Base-by-base conservation (phyloP, 441 rosid species). In the Euphorbia corollata region DNA sequence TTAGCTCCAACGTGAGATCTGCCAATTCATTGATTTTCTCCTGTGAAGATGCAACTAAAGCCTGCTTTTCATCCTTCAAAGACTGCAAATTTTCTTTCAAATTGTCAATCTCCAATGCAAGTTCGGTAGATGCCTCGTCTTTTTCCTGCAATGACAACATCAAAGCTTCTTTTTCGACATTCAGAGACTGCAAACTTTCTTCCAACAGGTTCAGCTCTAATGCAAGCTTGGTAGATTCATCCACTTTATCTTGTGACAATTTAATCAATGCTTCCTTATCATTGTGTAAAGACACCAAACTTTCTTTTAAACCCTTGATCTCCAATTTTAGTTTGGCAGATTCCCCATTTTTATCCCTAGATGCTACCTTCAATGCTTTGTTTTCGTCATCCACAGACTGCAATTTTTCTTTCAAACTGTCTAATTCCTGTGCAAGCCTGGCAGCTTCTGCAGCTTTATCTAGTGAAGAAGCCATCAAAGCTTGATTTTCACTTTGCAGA, bases 381-480 rank as follows among this genome's bases (percentile, higher is more conserved):
- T 74, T 74, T 56, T 74, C 65, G 11, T 66, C 74, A 9, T 39
- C 64, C 56, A 74, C 38, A 61, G 65, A 56, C 45, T 62, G 67
- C 53, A 74, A 32, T 22, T 19, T 53, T 60, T 20, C 72, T 30
- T 70, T 75, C 50, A 71, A 38, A 67, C 19, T 57, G 43, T 70
- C 30, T 3, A 67, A 55, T 36, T 75, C 74, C 32, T 41, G 56
- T 12, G 47, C 71, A 32, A 70, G 63, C 38, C 11, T 45, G 10
- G 24, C 51, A 50, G 77, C 76, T 79, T 85, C 87, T 71, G 78
- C 84, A 63, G 85, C 73, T 76, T 83, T 84, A 64, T 75, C 79
- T 77, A 69, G 83, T 64, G 87, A 79, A 80, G 84, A 80, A 57
- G 66, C 75, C 77, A 63, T 64, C 73, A 90, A 75, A 73, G 74